Base-by-base conservation (phyloP, 345 rosid species). In the Eucalyptus curtisii region DNA sequence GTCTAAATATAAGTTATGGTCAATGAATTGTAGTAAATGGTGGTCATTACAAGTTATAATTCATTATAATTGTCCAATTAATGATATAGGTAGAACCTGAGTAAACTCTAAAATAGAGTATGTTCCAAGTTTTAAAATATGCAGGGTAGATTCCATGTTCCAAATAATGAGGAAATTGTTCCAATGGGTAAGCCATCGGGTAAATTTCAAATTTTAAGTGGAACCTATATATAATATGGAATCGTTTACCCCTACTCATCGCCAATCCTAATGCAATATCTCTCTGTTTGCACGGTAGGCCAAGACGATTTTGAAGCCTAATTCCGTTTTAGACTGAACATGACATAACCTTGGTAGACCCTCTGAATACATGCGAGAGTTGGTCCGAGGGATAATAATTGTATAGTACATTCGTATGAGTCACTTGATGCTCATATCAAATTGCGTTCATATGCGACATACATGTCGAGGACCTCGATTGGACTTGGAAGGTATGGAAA, bases 21-120 rank as follows among this genome's bases (percentile, higher is more conserved):
- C 10, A 8, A 52, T 20, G 2, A 20, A 52, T 20, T 52, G 10
- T 52, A 52, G 4, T 10, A 52, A 52, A 0, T 8, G 10, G 25
- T 3, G 22, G 1, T 8, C 22, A 52, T 20, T 52, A 52, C 20
- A 20, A 0, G 2, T 52, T 52, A 8, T 52, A 20, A 20, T 52
- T 52, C 5, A 52, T 20, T 20, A 8, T 52, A 52, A 52, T 20
- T 52, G 25, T 52, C 10, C 57, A 52, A 52, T 52, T 52, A 52
- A 52, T 52, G 20, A 52, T 52, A 52, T 52, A 20, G 25, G 25
- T 52, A 20, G 24, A 52, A 52, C 5, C 2, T 52, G 0, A 52
- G 57, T 19, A 52, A 0, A 20, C 10, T 52, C 7, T 52, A 20
- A 3, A 19, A 52, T 1, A 52, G 0, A 4, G 1, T 17, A 52